Conservation (phyloP, 148 eudicot species). For the Fagopyrum homotropicum region DNA sequence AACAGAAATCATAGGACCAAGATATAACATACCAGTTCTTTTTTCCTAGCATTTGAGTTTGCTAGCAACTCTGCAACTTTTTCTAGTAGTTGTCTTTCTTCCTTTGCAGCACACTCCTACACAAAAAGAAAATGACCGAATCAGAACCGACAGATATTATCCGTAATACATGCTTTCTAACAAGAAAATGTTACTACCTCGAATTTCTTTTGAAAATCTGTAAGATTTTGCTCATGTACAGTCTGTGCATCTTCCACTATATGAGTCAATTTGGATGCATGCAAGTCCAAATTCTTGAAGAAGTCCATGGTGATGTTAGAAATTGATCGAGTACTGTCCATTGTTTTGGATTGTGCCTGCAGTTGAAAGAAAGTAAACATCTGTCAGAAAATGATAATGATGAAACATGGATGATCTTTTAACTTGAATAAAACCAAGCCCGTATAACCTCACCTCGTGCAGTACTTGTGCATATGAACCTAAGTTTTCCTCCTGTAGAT, state of each 20-base stretch:
- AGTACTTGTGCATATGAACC: conserved; percentile 63
- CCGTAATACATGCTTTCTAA: neutral
- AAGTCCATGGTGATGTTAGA: conserved; percentile 66
- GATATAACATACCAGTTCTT: conserved; percentile 53
- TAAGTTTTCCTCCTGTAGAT: conserved; percentile 70
- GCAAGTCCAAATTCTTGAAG: conserved; percentile 63
- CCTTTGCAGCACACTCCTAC: conserved; percentile 89
- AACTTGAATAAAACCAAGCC: neutral
- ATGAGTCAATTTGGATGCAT: conserved; percentile 69
- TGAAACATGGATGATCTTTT: neutral
- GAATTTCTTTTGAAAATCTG: conserved; percentile 83
- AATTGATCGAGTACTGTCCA: conserved; percentile 72
- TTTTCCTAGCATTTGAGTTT: conserved; percentile 88
- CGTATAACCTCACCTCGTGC: conserved; percentile 48
- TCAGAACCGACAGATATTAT: conserved; percentile 2
- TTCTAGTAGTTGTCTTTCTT: conserved; percentile 73
- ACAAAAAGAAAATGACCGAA: neutral
- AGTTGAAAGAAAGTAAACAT: conserved; percentile 7
- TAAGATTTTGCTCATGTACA: conserved; percentile 61
- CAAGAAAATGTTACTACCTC: conserved; percentile 43
- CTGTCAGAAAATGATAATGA: neutral
- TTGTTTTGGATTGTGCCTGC: conserved; percentile 88
- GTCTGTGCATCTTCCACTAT: conserved; percentile 80
- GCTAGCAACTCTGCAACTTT: conserved; percentile 96
- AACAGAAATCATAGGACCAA: neutral